These are phyloP conservation scores for Anisodus acutangulus DNA, from an alignment of 257 asterid species.

Conservation along the genomic window DNA sequence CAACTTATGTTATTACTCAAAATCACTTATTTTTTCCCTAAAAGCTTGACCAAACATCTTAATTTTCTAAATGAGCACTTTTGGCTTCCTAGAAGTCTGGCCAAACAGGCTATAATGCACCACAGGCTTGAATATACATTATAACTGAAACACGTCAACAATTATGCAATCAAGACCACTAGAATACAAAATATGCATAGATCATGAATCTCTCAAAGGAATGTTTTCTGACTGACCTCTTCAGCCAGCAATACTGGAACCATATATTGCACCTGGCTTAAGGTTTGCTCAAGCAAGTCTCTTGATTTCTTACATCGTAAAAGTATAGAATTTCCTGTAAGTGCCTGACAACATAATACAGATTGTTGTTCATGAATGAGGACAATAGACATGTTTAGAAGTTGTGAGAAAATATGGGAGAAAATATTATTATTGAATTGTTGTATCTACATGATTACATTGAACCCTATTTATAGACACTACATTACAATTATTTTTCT, in stretches of 20 bases:
- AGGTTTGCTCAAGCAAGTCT: slow-evolving; percentile 66
- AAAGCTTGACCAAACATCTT: too few relatives aligned
- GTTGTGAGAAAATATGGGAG: not conserved
- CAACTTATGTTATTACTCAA: too few relatives aligned
- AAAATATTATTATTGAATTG: too few relatives aligned
- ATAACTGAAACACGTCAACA: slow-evolving; percentile 3
- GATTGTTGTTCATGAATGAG: not conserved
- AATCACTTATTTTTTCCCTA: too few relatives aligned
- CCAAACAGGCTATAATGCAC: not conserved
- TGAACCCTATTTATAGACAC: too few relatives aligned
- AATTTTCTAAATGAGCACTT: too few relatives aligned
- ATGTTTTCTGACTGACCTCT: slow-evolving; percentile 52
- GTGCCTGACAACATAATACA: slow-evolving; percentile 58
- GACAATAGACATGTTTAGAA: slow-evolving; percentile 1
- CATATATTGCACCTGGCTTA: slow-evolving; percentile 66
- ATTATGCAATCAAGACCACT: slow-evolving; percentile 4
- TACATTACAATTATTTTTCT: too few relatives aligned
- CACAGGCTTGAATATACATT: not conserved
- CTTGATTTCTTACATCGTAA: slow-evolving; percentile 71
- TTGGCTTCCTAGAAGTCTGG: too few relatives aligned
- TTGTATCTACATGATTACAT: too few relatives aligned
- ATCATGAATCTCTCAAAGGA: not conserved
- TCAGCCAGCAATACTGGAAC: slow-evolving; percentile 76
- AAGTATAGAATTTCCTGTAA: slow-evolving; percentile 76
- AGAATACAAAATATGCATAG: not conserved